These are phyloP conservation scores for Lomentospora prolificans DNA, from an alignment of 2,329 filamentous ascomycete species.

Conservation along the genomic window DNA sequence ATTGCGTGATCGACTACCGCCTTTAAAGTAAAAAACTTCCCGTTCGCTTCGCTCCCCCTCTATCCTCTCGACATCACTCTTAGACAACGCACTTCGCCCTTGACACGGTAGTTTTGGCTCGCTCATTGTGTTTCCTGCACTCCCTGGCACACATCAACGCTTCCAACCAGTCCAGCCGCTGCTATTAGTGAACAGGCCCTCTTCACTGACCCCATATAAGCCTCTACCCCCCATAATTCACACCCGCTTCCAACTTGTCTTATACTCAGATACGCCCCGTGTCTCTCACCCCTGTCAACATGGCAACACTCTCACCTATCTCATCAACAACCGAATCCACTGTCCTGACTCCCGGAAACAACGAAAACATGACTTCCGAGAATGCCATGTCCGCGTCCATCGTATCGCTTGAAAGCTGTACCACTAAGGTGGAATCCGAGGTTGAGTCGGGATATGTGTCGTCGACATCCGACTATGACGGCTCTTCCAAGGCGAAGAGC, in stretches of 20 bases:
- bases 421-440: conserved; percentile 25
- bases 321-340: not conserved
- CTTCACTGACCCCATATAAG: not conserved
- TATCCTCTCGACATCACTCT: not conserved
- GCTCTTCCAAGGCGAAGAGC: conserved; percentile 17
- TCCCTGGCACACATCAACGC: not conserved
- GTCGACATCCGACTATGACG: conserved; percentile 29
- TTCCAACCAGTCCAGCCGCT: not conserved
- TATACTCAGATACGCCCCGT: not conserved
- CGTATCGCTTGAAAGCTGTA: conserved; percentile 10
- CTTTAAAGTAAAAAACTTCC: conserved; percentile 9
- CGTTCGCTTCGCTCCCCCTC: conserved; percentile 8
- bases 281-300: not conserved
- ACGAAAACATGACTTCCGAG: not conserved
- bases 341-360: not conserved
- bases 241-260: not conserved
- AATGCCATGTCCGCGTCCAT: conserved; percentile 9
- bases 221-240: not conserved
- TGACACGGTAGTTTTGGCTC: not conserved
- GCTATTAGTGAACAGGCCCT: not conserved
- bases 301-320: not conserved
- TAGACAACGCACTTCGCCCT: not conserved
- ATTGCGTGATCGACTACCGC: conserved; percentile 11
- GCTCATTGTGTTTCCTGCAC: not conserved
- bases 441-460: conserved; percentile 80